Evolutionary conservation across 192 early-diverging fungal species (phyloP), one percentile per base, ranked within the genome.

Genomic region (Mortierella hygrophila): DNA sequence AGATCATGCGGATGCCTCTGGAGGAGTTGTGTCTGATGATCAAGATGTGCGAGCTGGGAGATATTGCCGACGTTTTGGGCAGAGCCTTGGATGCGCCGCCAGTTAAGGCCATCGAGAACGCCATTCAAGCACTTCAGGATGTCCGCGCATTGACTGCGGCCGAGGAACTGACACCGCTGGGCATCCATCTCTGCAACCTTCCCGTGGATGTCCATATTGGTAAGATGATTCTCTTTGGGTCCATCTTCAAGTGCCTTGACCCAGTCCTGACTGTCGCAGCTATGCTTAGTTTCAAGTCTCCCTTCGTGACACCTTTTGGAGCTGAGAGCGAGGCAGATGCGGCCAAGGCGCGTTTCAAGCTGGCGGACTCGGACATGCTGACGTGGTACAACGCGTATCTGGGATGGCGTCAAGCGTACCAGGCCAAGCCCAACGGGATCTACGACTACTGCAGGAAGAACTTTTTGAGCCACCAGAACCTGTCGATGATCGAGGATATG

Each of bases 141-240:
- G 89, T 89, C 6, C 79, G 83, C 35, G 88, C 96, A 0, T 87
- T 96, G 76, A 81, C 70, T 21, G 91, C 82, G 16, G n/a, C 76
- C 0, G 92, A 91, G n/a, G 75, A 91, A 29, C 82, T 98, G 55
- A 93, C 95, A n/a, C 91, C 93, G 1, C 82, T 98, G 5, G 97
- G 97, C 9, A 89, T 89, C 23, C 88, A 94, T 76, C 71, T 89
- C 88, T 98, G 88, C 18, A 88, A 89, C 54, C 77, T 98, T 37
- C 97, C 97, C 6, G 92, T 92, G 32, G 96, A 98, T 81, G 81
- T 96, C 29, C 90, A 94, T 52, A 88, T 98, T 44, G 95, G 96
- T 77, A 97, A 97, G 82, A 95, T 95, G 90, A 88, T 97, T 16
- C 82, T 98, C n/a, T 92, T 95, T 76, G 97, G 94, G 5, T 92